A percentile compares a stretch with the other conserved stretches of the same genome.
phyloP scores from a whole-genome alignment of 164 flowering plant species.

The Vitis riparia region DNA sequence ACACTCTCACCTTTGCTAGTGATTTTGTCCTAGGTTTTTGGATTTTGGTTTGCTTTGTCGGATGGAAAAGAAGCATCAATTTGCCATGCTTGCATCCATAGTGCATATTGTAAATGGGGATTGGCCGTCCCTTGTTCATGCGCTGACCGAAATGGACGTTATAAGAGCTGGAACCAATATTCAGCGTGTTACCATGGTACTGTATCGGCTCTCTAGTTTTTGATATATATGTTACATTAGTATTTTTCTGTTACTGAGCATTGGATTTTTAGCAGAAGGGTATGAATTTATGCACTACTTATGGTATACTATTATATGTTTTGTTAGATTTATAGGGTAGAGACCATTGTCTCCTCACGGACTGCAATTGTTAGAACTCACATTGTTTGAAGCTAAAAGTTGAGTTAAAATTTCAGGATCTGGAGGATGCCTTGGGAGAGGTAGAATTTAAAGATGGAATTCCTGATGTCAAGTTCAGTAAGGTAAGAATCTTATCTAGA shows the following conservation, averaged over 20 bases:
- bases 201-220: background rate
- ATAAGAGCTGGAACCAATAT: constrained; percentile 74
- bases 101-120: constrained; percentile 93
- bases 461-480: constrained; percentile 92
- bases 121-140: constrained; percentile 82
- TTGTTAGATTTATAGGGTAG: background rate
- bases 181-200: constrained; percentile 80
- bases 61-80: constrained; percentile 89
- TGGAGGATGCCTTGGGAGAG: constrained; percentile 81
- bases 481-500: constrained; percentile 46
- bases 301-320: background rate
- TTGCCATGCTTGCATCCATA: constrained; percentile 91
- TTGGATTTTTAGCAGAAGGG: background rate
- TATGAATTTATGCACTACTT: background rate
- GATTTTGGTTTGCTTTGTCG: constrained; percentile 96
- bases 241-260: background rate
- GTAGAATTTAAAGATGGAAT: constrained; percentile 76
- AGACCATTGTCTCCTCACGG: background rate
- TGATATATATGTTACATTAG: no score
- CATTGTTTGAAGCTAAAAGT: constrained; percentile 13
- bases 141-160: constrained; percentile 84
- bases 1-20: background rate
- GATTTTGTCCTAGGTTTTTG: constrained; percentile 61
- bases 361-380: constrained; percentile 1
- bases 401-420: constrained; percentile 56